phyloP scores from a whole-genome alignment of 257 asterid genomes.

The Apocynum venetum region DNA sequence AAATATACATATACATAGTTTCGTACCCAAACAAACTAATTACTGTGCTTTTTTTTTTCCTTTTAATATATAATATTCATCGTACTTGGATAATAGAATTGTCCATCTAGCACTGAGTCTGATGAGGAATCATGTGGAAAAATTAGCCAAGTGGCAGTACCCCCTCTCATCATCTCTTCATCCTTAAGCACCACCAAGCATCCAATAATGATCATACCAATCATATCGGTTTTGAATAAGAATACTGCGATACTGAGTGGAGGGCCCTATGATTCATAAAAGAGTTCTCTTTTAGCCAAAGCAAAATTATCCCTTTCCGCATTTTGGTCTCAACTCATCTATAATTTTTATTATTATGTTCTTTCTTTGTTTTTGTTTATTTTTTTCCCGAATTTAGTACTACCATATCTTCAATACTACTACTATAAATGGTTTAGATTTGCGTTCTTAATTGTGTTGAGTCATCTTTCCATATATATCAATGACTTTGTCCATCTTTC shows the following conservation, averaged over 20 bases:
- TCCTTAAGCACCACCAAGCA: not conserved
- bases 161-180: slow-evolving; percentile 7
- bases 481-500: not conserved
- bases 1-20: too few species aligned
- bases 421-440: slow-evolving; percentile 10
- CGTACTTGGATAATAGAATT: too few species aligned
- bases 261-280: slow-evolving; percentile 9
- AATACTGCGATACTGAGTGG: slow-evolving; percentile 6
- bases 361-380: not conserved
- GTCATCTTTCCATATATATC: not conserved
- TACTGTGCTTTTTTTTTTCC: too few species aligned
- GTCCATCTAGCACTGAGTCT: not conserved
- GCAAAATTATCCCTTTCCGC: slow-evolving; percentile 4
- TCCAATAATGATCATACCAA: not conserved
- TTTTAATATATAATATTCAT: too few species aligned
- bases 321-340: not conserved
- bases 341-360: not conserved
- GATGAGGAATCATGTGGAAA: slow-evolving; percentile 8
- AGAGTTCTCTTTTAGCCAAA: not conserved
- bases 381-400: not conserved
- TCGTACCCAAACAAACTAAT: too few species aligned
- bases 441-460: slow-evolving; percentile 9
- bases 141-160: slow-evolving; percentile 16
- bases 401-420: not conserved
- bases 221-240: slow-evolving; percentile 5